A percentile compares a stretch with the other conserved stretches of the same genome.
Evolutionary conservation across 2,329 filamentous ascomycete genomes (phyloP).

Genomic region (Arachnopeziza araneosa): DNA sequence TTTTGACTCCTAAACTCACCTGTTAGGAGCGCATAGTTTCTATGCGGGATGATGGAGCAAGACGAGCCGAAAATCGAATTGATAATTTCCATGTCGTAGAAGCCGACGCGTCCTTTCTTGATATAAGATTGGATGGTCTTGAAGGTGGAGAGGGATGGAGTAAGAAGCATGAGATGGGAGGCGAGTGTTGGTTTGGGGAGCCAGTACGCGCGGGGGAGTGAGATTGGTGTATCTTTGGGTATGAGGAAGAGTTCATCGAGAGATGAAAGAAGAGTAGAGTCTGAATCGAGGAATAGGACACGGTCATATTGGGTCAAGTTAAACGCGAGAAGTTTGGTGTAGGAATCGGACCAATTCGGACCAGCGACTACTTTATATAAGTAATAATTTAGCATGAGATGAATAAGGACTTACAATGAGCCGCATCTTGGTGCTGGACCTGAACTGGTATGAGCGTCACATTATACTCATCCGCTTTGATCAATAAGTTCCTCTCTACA

Average conservation of each 20-base stretch:
- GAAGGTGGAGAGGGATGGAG: constrained; percentile 48
- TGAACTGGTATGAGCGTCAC: constrained; percentile 40
- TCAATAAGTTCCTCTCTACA: constrained; percentile 26
- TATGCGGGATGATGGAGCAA: constrained; percentile 49
- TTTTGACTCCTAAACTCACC: constrained; percentile 47
- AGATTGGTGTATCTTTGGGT: constrained; percentile 41
- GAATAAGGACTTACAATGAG: constrained; percentile 31
- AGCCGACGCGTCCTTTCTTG: constrained; percentile 29
- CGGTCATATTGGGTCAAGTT: constrained; percentile 54
- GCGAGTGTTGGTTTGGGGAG: constrained; percentile 39
- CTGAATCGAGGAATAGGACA: constrained; percentile 21
- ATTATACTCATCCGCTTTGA: constrained; percentile 40
- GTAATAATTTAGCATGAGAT: neutral
- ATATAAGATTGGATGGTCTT: constrained; percentile 28
- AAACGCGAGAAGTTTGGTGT: constrained; percentile 65
- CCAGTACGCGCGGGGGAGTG: constrained; percentile 60
- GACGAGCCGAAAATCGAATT: constrained; percentile 30
- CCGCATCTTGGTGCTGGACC: constrained; percentile 33
- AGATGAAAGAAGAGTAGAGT: constrained; percentile 31
- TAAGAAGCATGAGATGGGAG: constrained; percentile 51
- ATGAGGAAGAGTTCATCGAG: constrained; percentile 58
- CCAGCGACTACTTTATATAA: neutral
- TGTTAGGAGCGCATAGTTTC: constrained; percentile 48
- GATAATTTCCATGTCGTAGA: constrained; percentile 54
- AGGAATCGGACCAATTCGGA: constrained; percentile 36